Conservation (phyloP, 2,329 filamentous ascomycete species). For the Epichloe uncinata region DNA sequence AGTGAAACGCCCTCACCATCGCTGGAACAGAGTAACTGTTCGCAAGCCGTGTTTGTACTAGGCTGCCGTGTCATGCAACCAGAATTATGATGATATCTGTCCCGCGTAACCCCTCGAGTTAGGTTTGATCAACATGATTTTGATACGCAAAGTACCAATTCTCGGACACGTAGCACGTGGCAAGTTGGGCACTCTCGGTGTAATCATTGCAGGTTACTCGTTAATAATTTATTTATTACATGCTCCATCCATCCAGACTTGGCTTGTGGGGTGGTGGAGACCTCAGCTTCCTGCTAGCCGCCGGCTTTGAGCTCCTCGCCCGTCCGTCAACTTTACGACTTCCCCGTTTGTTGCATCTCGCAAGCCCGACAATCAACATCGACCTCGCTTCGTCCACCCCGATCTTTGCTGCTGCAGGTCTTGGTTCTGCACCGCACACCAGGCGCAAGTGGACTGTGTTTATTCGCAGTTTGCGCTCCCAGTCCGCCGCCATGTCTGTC, state of each 20-base stretch:
- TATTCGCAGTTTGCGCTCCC: not conserved
- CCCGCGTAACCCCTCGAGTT: too few species aligned
- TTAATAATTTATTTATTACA: too few species aligned
- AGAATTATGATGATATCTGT: too few species aligned
- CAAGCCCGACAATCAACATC: not conserved
- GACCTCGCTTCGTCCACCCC: not conserved
- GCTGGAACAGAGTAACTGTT: not conserved
- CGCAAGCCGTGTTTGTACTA: not conserved
- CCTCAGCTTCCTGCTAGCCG: not conserved
- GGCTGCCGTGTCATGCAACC: too few species aligned
- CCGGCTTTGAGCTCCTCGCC: not conserved
- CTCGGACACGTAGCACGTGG: too few species aligned
- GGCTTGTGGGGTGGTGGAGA: too few species aligned
- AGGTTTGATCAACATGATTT: too few species aligned
- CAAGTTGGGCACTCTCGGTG: too few species aligned
- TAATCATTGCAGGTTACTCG: too few species aligned
- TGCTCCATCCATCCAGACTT: too few species aligned
- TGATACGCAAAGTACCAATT: too few species aligned
- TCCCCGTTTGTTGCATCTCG: not conserved
- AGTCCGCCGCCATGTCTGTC: slow-evolving; percentile 36
- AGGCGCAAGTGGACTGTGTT: not conserved
- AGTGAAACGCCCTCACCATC: not conserved
- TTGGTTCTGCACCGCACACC: not conserved
- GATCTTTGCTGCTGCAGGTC: not conserved
- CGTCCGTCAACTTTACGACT: not conserved